A percentile compares a stretch with the other conserved stretches of the same genome.
phyloP scores from a whole-genome alignment of 192 early-diverging fungal genomes.

The Radiomyces spectabilis region DNA sequence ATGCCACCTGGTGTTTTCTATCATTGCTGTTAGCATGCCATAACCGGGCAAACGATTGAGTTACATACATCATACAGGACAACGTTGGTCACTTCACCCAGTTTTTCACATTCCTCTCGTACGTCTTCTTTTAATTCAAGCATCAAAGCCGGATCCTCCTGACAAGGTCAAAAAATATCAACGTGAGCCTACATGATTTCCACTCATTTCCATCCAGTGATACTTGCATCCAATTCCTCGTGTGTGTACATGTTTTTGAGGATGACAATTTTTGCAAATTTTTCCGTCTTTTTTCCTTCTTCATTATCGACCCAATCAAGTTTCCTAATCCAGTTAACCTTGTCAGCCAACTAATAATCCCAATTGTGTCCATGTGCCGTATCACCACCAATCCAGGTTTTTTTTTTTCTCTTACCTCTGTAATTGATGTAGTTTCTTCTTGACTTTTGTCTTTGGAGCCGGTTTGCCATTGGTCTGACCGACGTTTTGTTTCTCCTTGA shows the following conservation, averaged over 20 bases:
- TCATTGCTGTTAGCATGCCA: background rate
- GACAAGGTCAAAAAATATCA: background rate
- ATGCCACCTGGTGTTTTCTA: constrained; percentile 76
- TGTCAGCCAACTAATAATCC: too few species aligned
- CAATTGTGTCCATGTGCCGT: background rate
- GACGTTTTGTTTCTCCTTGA: constrained; percentile 56
- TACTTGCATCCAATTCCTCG: constrained; percentile 74
- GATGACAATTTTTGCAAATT: constrained; percentile 77
- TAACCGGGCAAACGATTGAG: constrained; percentile 1
- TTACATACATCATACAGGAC: constrained; percentile 87
- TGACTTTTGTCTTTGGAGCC: constrained; percentile 48
- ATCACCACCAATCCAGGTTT: background rate
- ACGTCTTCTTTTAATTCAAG: constrained; percentile 94
- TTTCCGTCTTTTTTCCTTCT: constrained; percentile 57
- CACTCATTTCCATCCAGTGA: background rate
- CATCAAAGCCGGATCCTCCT: constrained; percentile 79
- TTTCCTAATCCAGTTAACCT: too few species aligned
- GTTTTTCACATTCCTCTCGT: constrained; percentile 84
- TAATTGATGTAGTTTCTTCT: constrained; percentile 62
- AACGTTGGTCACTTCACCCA: constrained; percentile 92
- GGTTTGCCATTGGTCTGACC: constrained; percentile 27
- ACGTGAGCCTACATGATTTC: too few species aligned
- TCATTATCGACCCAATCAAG: constrained; percentile 88
- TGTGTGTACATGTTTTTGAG: constrained; percentile 94
- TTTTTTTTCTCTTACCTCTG: constrained; percentile 56